These are phyloP conservation scores for Magnaporthales sp. DNA, from an alignment of 2,329 filamentous ascomycete genomes.

Conservation along the genomic window DNA sequence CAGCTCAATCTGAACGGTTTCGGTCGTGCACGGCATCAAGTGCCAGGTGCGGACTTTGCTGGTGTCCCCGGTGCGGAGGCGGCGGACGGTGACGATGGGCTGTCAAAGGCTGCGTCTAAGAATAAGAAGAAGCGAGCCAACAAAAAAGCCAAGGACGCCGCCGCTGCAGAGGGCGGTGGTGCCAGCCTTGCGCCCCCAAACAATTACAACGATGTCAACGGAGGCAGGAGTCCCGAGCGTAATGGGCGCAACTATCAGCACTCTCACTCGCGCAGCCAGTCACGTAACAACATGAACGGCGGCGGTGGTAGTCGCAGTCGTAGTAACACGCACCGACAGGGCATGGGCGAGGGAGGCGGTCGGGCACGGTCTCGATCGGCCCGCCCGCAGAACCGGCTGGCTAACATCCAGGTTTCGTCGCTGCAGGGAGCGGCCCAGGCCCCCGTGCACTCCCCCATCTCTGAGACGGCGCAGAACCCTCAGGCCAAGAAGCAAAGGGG, in stretches of 20 bases:
- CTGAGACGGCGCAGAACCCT: conserved; percentile 35
- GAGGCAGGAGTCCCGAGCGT: conserved; percentile 59
- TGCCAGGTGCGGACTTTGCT: conserved; percentile 76
- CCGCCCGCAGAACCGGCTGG: conserved; percentile 15
- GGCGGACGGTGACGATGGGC: conserved; percentile 59
- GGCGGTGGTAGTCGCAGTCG: conserved; percentile 41
- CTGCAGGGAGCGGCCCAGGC: background rate
- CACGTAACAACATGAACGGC: conserved; percentile 38
- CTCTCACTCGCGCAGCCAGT: conserved; percentile 41
- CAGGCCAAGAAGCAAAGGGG: conserved; percentile 91
- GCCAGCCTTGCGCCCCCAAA: conserved; percentile 38
- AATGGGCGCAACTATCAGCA: conserved; percentile 36
- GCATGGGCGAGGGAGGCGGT: background rate
- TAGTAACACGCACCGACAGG: conserved; percentile 34
- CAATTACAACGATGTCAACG: conserved; percentile 32
- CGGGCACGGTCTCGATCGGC: conserved; percentile 16
- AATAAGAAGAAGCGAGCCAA: conserved; percentile 97
- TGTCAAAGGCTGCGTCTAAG: conserved; percentile 81
- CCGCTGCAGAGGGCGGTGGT: conserved; percentile 43
- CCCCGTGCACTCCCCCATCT: background rate
- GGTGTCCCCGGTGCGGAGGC: conserved; percentile 47
- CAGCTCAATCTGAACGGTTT: conserved; percentile 77
- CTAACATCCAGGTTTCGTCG: background rate
- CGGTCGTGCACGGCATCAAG: conserved; percentile 61
- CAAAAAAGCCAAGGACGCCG: conserved; percentile 80